phyloP scores from a whole-genome alignment of 2,329 filamentous ascomycete genomes.

The Aspergillus felis region DNA sequence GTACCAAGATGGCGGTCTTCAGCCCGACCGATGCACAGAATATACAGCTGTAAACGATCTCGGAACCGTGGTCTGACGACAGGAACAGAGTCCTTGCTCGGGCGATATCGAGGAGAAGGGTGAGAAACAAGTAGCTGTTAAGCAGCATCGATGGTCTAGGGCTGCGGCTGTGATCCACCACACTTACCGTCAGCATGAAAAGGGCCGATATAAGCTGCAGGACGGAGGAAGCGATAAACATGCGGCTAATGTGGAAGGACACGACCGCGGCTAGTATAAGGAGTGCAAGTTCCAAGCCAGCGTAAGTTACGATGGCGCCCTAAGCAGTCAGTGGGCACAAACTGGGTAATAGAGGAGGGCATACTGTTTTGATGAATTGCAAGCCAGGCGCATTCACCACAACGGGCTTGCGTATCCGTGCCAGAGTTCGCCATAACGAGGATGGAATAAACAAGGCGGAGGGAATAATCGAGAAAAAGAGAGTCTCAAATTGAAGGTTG shows the following conservation, averaged over 20 bases:
- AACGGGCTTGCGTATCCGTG: slow-evolving; percentile 25
- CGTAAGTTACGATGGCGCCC: too few species aligned
- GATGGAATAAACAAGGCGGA: slow-evolving; percentile 7
- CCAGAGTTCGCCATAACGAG: slow-evolving; percentile 27
- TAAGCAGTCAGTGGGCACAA: too few species aligned
- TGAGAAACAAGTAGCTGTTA: slow-evolving; percentile 38
- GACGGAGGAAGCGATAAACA: too few species aligned
- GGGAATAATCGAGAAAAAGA: slow-evolving; percentile 14
- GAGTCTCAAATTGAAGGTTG: slow-evolving; percentile 11
- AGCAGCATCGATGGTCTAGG: slow-evolving; percentile 41
- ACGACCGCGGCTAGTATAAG: too few species aligned
- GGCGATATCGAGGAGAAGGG: slow-evolving; percentile 38
- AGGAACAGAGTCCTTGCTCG: slow-evolving; percentile 8
- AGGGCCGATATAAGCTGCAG: too few species aligned
- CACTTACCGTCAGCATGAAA: too few species aligned
- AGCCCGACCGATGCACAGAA: too few species aligned
- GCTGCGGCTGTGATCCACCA: slow-evolving; percentile 36
- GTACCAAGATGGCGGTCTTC: too few species aligned
- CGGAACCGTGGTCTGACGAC: too few species aligned
- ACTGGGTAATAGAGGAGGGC: neutral
- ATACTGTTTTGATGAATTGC: slow-evolving; percentile 26
- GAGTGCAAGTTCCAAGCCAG: too few species aligned
- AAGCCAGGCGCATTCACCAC: slow-evolving; percentile 27
- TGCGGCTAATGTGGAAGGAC: too few species aligned
- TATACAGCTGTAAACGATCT: too few species aligned